Base-by-base conservation (phyloP, 2,329 filamentous ascomycete genomes). In the Scedosporium dehoogii region DNA sequence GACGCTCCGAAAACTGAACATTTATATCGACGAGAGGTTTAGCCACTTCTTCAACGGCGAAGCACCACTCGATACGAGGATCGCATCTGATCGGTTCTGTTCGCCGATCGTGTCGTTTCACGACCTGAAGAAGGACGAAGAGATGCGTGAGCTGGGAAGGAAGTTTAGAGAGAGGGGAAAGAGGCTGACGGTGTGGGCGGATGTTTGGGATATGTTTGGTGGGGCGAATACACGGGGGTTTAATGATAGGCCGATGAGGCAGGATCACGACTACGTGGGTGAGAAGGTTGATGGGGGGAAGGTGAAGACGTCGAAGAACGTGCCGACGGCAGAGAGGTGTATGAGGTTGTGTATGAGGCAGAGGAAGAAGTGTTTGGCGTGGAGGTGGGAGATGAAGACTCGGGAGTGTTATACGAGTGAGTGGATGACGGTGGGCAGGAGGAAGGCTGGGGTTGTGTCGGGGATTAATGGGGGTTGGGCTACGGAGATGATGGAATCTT, bases 41-140 rank as follows among this genome's bases (percentile, higher is more conserved):
- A 75, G 75, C 62, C 79, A 78, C 58, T 71, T 82, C 64, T 85
- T 85, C 71, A 85, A 83, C 68, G 82, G 82, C 58, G 81, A 84
- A 67, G 70, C 73, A 21, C 82, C 82, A 0, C 69, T 71, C 64
- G 73, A 77, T 67, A 81, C 80, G 59, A 77, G 78, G 57, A 77
- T 84, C 68, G 75, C 74, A 66, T 68, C 70, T 3, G 81, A 83
- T 67, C 73, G 79, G 6, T 76, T 82, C 68, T 85, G 82, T 67
- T 72, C 80, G 48, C 81, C 81, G n/a, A 69, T 84, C 3, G 68
- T 83, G 3, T 80, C 80, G 9, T 83, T 84, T 67, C 81, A 84
- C 68, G 78, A 76, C 29, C 72, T 84, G 9, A 75, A 77, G 51
- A 69, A 74, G 41, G 73, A 73, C 4, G 72, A 73, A 9, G 73